Evolutionary conservation across 441 rosid genomes (phyloP), one percentile per base, ranked within the genome.

Genomic region (Pelargonium australe): DNA sequence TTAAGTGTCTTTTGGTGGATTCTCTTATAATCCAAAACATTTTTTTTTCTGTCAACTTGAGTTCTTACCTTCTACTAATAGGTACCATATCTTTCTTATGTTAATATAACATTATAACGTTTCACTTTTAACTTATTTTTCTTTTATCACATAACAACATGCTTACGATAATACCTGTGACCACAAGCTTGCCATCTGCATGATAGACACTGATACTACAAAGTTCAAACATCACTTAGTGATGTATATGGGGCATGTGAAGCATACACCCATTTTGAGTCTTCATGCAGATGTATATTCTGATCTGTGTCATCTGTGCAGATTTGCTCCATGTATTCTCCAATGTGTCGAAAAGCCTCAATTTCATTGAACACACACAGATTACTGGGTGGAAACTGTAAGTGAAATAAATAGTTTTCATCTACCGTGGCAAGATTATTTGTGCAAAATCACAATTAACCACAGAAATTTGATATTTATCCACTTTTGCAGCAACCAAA

Each of bases 311-410:
- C 17, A 12, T 58, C 67, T 79, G 6, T 80, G 86, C 87, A 89
- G 99, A 91, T 85, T 73, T 94, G 79, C 83, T 94, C 28, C 76
- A 85, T 78, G 91, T 83, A 61, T 85, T 91, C 70, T 84, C 94
- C 63, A 89, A 91, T 74, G 43, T 91, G 76, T 87, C 99, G 4
- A 78, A 88, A 77, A 77, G 75, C 75, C 79, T 89, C 70, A 94
- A 94, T 79, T 94, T 94, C 83, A 86, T 94, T 17, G 97, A 94
- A 73, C 89, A 94, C 74, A 79, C 82, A 69, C 87, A 78, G 76
- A 82, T 89, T 65, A 77, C 88, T 69, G 99, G 97, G 17, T 94
- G 97, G 99, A 94, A 94, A 79, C 79, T 89, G 97, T 94, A 86
- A 84, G 96, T 76, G 25, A 63, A 68, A 14, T 53, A 20, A 45